Conservation (phyloP, 306 rosid species). For the Casuarina equisetifolia region DNA sequence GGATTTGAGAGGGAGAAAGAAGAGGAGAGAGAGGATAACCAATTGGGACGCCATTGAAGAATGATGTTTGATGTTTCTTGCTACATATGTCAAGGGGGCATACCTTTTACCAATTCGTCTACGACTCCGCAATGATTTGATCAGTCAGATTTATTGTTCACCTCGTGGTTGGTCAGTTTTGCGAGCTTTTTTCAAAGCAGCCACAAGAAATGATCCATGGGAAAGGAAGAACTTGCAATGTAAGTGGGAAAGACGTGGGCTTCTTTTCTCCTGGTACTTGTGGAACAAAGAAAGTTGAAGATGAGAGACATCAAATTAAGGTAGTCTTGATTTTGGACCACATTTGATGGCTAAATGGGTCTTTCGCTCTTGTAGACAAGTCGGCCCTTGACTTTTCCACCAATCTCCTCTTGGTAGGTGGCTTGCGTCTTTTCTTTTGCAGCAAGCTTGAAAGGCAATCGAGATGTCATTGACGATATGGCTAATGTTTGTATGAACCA, state of each 20-base stretch:
- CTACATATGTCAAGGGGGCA: not conserved
- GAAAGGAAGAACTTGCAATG: no score
- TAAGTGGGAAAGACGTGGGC: not conserved
- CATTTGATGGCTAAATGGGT: no score
- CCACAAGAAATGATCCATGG: no score
- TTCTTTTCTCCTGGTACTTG: not conserved
- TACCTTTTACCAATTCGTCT: not conserved
- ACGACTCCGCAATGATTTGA: not conserved
- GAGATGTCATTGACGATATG: not conserved
- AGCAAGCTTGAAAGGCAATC: not conserved
- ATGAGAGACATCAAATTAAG: no score
- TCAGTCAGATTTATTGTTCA: not conserved
- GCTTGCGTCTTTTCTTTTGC: not conserved
- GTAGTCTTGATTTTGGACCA: no score
- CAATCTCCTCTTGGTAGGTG: no score
- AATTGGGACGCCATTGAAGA: conserved; percentile 34
- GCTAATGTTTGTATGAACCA: not conserved
- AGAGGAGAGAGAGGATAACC: not conserved
- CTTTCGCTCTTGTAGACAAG: no score
- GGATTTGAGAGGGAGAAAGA: not conserved
- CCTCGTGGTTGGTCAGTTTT: not conserved
- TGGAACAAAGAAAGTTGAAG: not conserved
- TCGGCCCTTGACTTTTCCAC: no score
- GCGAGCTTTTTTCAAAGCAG: not conserved
- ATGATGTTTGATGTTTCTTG: not conserved